phyloP scores from a whole-genome alignment of 139 green algal genomes.

The Trebouxia sp. region DNA sequence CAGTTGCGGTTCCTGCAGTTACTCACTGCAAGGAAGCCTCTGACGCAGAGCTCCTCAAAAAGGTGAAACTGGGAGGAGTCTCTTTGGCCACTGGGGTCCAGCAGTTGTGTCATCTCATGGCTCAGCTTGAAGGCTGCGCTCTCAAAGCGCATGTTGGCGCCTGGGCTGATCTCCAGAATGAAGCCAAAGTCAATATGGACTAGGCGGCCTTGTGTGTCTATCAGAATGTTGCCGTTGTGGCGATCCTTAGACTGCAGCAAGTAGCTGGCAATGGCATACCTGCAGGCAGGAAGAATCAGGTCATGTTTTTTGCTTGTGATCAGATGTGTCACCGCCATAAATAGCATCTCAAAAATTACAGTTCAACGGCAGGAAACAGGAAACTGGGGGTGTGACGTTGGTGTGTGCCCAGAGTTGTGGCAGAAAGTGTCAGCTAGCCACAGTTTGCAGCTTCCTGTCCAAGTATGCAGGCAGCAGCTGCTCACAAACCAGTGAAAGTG shows the following conservation, averaged over 20 bases:
- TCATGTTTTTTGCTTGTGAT: no score
- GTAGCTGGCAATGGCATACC: constrained; percentile 89
- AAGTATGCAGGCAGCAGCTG: no score
- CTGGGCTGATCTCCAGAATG: constrained; percentile 87
- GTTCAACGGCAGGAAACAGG: no score
- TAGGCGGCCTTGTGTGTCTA: constrained; percentile 89
- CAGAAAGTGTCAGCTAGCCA: no score
- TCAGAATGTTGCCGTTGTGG: constrained; percentile 98
- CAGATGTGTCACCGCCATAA: no score
- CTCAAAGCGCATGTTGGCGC: constrained; percentile 91
- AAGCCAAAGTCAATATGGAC: constrained; percentile 99
- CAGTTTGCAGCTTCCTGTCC: no score
- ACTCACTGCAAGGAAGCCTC: constrained; percentile 86
- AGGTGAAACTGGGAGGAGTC: constrained; percentile 44
- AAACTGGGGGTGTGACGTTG: no score
- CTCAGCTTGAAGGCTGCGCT: constrained; percentile 97
- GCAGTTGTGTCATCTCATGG: constrained; percentile 95
- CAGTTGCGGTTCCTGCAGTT: not conserved
- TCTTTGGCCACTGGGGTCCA: constrained; percentile 77
- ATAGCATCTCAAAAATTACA: no score
- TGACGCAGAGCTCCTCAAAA: constrained; percentile 67
- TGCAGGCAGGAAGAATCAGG: constrained; percentile 16
- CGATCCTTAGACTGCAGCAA: constrained; percentile 94
- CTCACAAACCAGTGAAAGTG: no score
- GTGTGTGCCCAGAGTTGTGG: no score